Evolutionary conservation across 2,329 filamentous ascomycete genomes (phyloP), one percentile per base, ranked within the genome.

Genomic region (Diaporthe destruens): DNA sequence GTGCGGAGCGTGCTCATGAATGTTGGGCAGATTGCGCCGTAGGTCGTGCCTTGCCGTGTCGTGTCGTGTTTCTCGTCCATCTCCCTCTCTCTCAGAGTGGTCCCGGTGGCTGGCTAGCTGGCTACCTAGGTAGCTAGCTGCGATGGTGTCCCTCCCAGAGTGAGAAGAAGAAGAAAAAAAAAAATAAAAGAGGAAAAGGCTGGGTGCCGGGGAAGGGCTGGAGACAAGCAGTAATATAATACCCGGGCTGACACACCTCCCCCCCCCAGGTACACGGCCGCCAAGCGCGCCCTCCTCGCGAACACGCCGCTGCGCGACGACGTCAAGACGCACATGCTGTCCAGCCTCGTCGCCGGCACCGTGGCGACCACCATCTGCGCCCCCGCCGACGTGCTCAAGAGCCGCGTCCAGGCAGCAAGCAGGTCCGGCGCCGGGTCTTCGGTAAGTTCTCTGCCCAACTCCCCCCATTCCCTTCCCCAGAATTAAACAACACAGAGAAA

Each of bases 291-390:
- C 18, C 77, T 84, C 0, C 69, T 81, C 2, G 51, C 72, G 6
- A 77, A 77, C 12, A 74, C 76, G 0, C 74, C 77, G 3, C 75
- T 83, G 1, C 77, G 79, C 20, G 84, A 85, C 70, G 82, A 84
- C 44, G 79, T 83, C 18, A 78, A 75, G n/a, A 83, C 83, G 2
- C 84, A 85, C 72, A 80, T 81, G 1, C 71, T 81, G 0, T 80
- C 84, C 1, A 85, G 83, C 0, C 67, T 85, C 2, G 76, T 79
- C 6, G 84, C 84, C 2, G 84, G 84, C n/a, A 85, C 84, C 1
- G 83, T 85, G 66, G 84, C 84, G 0, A 86, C 84, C 0, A 85
- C 84, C 0, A 78, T 84, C 16, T 86, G 84, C 67, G 83, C 84
- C 0, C 84, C 84, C 0, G 84, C 83, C 6, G 84, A 85, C 68